These are phyloP conservation scores for Paramarasmius palmivorus DNA, from an alignment of 1,284 basidiomycete genomes.

Conservation along the genomic window DNA sequence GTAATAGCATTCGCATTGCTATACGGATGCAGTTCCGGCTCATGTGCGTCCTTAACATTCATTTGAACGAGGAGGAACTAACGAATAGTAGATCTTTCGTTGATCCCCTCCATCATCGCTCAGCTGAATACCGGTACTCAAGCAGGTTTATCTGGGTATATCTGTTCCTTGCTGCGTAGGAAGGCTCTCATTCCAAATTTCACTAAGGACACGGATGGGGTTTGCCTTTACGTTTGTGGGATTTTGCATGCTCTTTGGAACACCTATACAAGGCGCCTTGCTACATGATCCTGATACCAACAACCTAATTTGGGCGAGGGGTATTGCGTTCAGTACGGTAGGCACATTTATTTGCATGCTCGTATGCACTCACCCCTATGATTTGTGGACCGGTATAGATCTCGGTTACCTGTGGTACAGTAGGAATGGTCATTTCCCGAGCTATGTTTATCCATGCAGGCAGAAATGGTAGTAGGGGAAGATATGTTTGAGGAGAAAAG, in stretches of 20 bases:
- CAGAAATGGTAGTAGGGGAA: too few relatives aligned
- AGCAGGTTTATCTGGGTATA: conserved; percentile 36
- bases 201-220: conserved; percentile 48
- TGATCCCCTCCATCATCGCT: conserved; percentile 48
- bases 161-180: background rate
- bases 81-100: conserved; percentile 40
- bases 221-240: conserved; percentile 51
- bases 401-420: conserved; percentile 26
- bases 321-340: conserved; percentile 43
- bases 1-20: conserved; percentile 41
- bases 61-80: background rate
- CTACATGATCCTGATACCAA: conserved; percentile 23
- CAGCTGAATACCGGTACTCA: conserved; percentile 42
- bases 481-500: too few relatives aligned
- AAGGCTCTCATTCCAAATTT: background rate
- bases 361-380: background rate
- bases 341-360: conserved; percentile 21
- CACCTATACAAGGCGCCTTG: conserved; percentile 46
- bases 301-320: conserved; percentile 31
- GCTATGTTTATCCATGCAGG: conserved; percentile 24
- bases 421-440: conserved; percentile 28
- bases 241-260: conserved; percentile 46
- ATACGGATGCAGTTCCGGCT: conserved; percentile 52
- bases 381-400: conserved; percentile 15
- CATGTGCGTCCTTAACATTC: conserved; percentile 34